Base-by-base conservation (phyloP, 495 filamentous ascomycete genomes). In the Chlorociboria aeruginascens region DNA sequence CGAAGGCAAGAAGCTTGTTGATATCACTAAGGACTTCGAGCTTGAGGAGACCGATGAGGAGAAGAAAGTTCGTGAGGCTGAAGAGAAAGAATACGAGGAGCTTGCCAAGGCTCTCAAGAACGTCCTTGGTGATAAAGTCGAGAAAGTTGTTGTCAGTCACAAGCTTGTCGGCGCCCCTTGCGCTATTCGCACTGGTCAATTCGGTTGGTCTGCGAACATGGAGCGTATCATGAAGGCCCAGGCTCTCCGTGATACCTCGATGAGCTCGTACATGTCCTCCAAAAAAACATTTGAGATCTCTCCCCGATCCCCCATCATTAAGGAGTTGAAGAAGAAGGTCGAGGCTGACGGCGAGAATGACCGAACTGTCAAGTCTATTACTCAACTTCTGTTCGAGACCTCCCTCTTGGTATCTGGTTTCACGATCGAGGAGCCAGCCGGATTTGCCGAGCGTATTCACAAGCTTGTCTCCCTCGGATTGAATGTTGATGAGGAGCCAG, bases 181-280 rank as follows among this genome's bases (percentile, higher is more conserved):
- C 70, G 92, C 92, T 66, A 97, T 98, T 75, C 92, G 92, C 69
- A 98, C 92, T 57, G 92, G 93, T 62, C 92, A 98, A 76, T 98
- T 98, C 69, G 92, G 92, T 72, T 98, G 92, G 92, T 96, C 89
- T 36, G 92, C 92, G 65, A 98, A 98, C 79, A 98, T 98, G 92
- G 92, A 98, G 82, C 93, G 92, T 76, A 98, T 98, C 81, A 98
- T 98, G 92, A 98, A 98, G 82, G 93, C 92, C 31, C 92, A 98
- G 77, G 92, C 92, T 66, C 87, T 98, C 58, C 93, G 92, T 74
- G 92, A 98, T 73, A 97, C 92, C 63, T 95, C 89, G 56, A 98
- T 98, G 92, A 83, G 76, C 72, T 94, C 86, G 51, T 98, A 98
- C 83, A 98, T 98, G 92, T 89, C 87, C 50, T 96, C 90, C 62